Conservation (phyloP, 2,329 filamentous ascomycete species). For the Pseudocercospora fuligena region DNA sequence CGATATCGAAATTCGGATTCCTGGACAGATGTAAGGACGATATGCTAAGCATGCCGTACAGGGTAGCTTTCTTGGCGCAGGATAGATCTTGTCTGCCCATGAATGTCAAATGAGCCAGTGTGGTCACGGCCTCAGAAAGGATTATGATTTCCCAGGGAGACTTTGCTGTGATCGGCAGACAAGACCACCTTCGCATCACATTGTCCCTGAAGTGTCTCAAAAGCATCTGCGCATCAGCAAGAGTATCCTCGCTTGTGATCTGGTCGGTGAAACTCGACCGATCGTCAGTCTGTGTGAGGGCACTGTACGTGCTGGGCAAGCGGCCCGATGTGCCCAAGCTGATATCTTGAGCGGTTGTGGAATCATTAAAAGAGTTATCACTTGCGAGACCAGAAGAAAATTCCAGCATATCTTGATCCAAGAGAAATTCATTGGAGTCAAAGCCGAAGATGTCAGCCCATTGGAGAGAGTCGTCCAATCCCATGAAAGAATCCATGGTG, state of each 20-base stretch:
- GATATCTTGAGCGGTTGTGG: too few species aligned
- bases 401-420: background rate
- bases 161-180: conserved; percentile 16
- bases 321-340: too few species aligned
- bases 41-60: conserved; percentile 15
- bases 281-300: too few species aligned
- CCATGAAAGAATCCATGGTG: conserved; percentile 12
- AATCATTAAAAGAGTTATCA: too few species aligned
- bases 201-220: conserved; percentile 18
- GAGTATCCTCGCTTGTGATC: background rate
- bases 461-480: conserved; percentile 16
- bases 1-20: background rate
- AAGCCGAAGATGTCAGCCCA: conserved; percentile 21
- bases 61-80: conserved; percentile 14
- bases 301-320: too few species aligned
- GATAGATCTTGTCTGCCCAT: conserved; percentile 2
- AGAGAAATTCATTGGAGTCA: conserved; percentile 10
- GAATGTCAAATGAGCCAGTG: conserved; percentile 14
- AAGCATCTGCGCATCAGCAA: conserved; percentile 14
- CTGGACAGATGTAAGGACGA: conserved; percentile 14
- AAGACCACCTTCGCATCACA: conserved; percentile 2
- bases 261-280: background rate
- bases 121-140: conserved; percentile 15
- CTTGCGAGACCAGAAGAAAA: background rate
- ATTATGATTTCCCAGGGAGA: conserved; percentile 17